Evolutionary conservation across 2,329 filamentous ascomycete species (phyloP).

Genomic region (Coniella lustricola): DNA sequence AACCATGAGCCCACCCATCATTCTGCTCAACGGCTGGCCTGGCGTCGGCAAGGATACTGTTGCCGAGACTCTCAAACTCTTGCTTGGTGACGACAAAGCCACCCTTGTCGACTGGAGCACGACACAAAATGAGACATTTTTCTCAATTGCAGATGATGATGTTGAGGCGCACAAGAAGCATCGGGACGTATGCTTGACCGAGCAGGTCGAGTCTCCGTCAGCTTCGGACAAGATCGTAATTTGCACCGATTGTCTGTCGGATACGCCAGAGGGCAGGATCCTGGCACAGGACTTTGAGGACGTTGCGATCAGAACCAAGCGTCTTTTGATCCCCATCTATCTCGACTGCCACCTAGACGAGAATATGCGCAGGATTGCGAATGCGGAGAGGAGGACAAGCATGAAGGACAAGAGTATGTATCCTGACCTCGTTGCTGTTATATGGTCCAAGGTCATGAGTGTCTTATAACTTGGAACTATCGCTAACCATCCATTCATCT

Average conservation of each 20-base stretch:
- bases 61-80: conserved; percentile 25
- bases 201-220: conserved; percentile 19
- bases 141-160: conserved; percentile 5
- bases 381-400: conserved; percentile 19
- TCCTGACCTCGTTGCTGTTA: too few relatives aligned
- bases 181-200: conserved; percentile 20
- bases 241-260: conserved; percentile 24
- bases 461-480: too few relatives aligned
- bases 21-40: conserved; percentile 29
- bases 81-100: conserved; percentile 25
- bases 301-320: conserved; percentile 20
- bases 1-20: conserved; percentile 4
- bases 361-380: conserved; percentile 20
- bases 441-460: too few relatives aligned
- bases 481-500: not conserved
- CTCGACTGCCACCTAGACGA: conserved; percentile 20
- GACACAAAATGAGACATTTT: conserved; percentile 7
- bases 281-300: conserved; percentile 20
- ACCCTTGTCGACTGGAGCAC: conserved; percentile 20
- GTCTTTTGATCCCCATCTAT: conserved; percentile 24
- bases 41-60: conserved; percentile 27
- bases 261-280: conserved; percentile 20
- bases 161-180: conserved; percentile 8
- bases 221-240: conserved; percentile 21
- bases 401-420: conserved; percentile 16